A percentile compares a stretch with the other conserved stretches of the same genome.
These are phyloP conservation scores for Penicillium olsonii DNA, from an alignment of 2,329 filamentous ascomycete species.

Conservation along the genomic window DNA sequence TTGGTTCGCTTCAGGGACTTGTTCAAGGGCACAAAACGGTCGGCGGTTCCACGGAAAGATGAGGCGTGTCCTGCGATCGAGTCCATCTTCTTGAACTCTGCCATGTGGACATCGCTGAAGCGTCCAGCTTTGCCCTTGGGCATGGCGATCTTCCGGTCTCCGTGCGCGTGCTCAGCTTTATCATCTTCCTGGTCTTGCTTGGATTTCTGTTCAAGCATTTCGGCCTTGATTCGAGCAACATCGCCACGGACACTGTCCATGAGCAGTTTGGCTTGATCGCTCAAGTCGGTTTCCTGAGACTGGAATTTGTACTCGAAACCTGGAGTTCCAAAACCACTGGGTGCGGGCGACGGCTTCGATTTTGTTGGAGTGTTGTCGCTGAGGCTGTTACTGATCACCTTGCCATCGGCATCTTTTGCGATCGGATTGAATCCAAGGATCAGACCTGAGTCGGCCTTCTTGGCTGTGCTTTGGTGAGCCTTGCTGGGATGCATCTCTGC, in stretches of 20 bases:
- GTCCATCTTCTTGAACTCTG: conserved; percentile 95
- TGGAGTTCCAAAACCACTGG: conserved; percentile 43
- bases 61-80: conserved; percentile 88
- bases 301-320: conserved; percentile 50
- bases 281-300: conserved; percentile 47
- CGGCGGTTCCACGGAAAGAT: conserved; percentile 58
- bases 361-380: conserved; percentile 47
- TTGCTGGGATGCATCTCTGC: conserved; percentile 92
- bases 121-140: conserved; percentile 76
- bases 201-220: conserved; percentile 64
- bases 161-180: conserved; percentile 45
- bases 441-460: conserved; percentile 75
- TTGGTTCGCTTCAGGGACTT: conserved; percentile 54
- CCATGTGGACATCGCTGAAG: conserved; percentile 83
- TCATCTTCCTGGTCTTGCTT: conserved; percentile 53
- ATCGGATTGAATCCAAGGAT: conserved; percentile 81
- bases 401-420: conserved; percentile 47
- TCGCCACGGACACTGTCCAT: conserved; percentile 71
- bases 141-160: conserved; percentile 71
- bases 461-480: conserved; percentile 71
- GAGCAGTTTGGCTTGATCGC: conserved; percentile 55
- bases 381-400: conserved; percentile 32
- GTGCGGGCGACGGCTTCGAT: conserved; percentile 32
- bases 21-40: conserved; percentile 42
- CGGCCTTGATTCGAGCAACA: conserved; percentile 68